Conservation (phyloP, 306 rosid genomes). For the Vigna hirtella region DNA sequence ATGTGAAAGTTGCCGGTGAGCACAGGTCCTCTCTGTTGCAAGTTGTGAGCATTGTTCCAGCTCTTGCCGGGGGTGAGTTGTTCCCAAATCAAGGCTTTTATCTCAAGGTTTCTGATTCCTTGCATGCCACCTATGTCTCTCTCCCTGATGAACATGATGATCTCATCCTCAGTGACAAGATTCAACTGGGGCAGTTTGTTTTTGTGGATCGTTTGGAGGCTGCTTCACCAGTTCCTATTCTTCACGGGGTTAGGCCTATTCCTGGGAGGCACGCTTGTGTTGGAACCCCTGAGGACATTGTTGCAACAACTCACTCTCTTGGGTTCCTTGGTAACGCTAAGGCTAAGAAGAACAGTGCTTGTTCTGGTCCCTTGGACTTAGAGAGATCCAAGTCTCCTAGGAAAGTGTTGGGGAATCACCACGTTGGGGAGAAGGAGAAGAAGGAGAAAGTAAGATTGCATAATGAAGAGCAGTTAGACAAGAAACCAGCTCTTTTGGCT, state of each 20-base stretch:
- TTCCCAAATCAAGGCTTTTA: slow-evolving; percentile 92
- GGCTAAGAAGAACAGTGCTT: slow-evolving; percentile 22
- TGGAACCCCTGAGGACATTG: slow-evolving; percentile 94
- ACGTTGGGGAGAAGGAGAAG: slow-evolving; percentile 54
- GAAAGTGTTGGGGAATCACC: slow-evolving; percentile 47
- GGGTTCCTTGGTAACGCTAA: slow-evolving; percentile 64
- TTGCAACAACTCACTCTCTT: slow-evolving; percentile 79
- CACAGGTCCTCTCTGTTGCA: slow-evolving; percentile 90
- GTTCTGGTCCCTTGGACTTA: slow-evolving; percentile 45
- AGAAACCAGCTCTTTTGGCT: slow-evolving; percentile 51
- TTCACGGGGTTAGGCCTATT: slow-evolving; percentile 89
- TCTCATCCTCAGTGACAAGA: slow-evolving; percentile 95
- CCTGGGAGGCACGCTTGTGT: slow-evolving; percentile 96
- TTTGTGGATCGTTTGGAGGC: slow-evolving; percentile 89
- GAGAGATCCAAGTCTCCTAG: slow-evolving; percentile 60
- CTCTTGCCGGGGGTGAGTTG: slow-evolving; percentile 88
- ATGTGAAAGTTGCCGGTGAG: slow-evolving; percentile 89
- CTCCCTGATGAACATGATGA: slow-evolving; percentile 94
- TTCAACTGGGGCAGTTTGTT: slow-evolving; percentile 92
- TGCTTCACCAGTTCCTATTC: slow-evolving; percentile 92
- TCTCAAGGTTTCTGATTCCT: slow-evolving; percentile 95
- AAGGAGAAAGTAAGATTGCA: slow-evolving; percentile 59
- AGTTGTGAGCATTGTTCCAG: slow-evolving; percentile 97
- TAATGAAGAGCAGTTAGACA: slow-evolving; percentile 65
- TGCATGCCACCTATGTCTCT: slow-evolving; percentile 95